These are phyloP conservation scores for Passalora sequoiae DNA, from an alignment of 2,329 filamentous ascomycete genomes.

Conservation along the genomic window DNA sequence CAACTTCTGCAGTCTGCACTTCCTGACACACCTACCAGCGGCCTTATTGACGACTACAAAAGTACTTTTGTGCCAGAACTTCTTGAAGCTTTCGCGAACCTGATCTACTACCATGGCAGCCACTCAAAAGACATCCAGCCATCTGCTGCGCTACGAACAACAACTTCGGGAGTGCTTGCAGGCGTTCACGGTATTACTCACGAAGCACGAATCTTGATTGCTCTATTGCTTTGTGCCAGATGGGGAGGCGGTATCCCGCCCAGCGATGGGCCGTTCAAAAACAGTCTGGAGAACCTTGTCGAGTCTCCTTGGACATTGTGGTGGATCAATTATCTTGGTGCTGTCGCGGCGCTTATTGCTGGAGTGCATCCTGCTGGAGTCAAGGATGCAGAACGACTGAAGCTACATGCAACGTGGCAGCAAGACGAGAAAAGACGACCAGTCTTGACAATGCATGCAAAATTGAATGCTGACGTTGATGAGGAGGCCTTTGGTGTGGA, in stretches of 20 bases:
- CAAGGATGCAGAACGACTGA: slow-evolving; percentile 37
- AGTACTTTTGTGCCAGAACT: slow-evolving; percentile 42
- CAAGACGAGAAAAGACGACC: slow-evolving; percentile 39
- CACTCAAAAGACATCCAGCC: slow-evolving; percentile 49
- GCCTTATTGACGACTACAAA: slow-evolving; percentile 33
- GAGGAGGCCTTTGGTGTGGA: slow-evolving; percentile 40
- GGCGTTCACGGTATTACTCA: slow-evolving; percentile 70
- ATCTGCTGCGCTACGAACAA: slow-evolving; percentile 65
- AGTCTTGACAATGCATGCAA: slow-evolving; percentile 42
- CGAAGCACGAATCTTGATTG: slow-evolving; percentile 63
- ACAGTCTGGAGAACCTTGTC: slow-evolving; percentile 50
- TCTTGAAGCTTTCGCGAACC: slow-evolving; percentile 54
- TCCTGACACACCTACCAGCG: slow-evolving; percentile 33
- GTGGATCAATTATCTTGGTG: slow-evolving; percentile 62
- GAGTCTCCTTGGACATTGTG: slow-evolving; percentile 51
- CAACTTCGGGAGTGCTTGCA: slow-evolving; percentile 62
- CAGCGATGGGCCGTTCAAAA: slow-evolving; percentile 52
- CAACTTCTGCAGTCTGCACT: slow-evolving; percentile 46
- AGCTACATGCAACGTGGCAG: slow-evolving; percentile 41
- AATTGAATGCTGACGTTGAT: slow-evolving; percentile 36
- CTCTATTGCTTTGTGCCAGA: slow-evolving; percentile 64
- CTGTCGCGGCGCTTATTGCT: slow-evolving; percentile 54
- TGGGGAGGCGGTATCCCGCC: slow-evolving; percentile 65
- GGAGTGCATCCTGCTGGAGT: slow-evolving; percentile 58
- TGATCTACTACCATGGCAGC: slow-evolving; percentile 48